Base-by-base conservation (phyloP, 2,329 filamentous ascomycete species). In the Aspergillus caelatus region DNA sequence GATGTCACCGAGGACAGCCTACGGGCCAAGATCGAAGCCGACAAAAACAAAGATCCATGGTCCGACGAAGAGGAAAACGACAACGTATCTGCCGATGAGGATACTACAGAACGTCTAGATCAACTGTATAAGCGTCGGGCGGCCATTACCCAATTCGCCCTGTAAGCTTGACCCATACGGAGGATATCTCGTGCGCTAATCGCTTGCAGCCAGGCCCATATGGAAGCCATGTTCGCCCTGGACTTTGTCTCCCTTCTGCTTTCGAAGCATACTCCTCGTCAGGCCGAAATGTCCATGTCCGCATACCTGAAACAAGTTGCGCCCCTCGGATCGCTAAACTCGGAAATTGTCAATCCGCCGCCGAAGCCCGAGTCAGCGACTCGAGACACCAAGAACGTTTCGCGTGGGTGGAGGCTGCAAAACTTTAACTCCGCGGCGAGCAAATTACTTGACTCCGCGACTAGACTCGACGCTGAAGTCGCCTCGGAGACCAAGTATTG, bases 401-500 rank as follows among this genome's bases (percentile, higher is more conserved):
- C 85, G 19, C 82, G 82, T 30, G 94, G 93, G 39, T 94, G 92
- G 86, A 90, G 92, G 59, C 82, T 95, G 66, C 88, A 94, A 71
- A 90, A 89, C 53, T 87, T 97, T 68, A 89, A 91, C 70, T 86
- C 87, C 39, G 89, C 91, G 4, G 89, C 92, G 1, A 89, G 92
- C 70, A 89, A 89, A 41, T 85, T 97, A 26, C 80, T 93, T 16
- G 85, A 88, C 11, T 90, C 93, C 5, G 90, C 91, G 0, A 83
- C 85, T 30, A 85, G 92, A 46, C 80, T 99, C 14, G 87, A 92
- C 70, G 86, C 85, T 12, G 94, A 97, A 75, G 90, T 96, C 39
- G 84, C 86, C 11, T 87, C 88, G 34, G 95, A 99, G 80, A 89
- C 89, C 2, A 89, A 86, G 70, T 99, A 96, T 77, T 99, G 95